Evolutionary conservation across 192 early-diverging fungal genomes (phyloP).

Genomic region (Podila minutissima): DNA sequence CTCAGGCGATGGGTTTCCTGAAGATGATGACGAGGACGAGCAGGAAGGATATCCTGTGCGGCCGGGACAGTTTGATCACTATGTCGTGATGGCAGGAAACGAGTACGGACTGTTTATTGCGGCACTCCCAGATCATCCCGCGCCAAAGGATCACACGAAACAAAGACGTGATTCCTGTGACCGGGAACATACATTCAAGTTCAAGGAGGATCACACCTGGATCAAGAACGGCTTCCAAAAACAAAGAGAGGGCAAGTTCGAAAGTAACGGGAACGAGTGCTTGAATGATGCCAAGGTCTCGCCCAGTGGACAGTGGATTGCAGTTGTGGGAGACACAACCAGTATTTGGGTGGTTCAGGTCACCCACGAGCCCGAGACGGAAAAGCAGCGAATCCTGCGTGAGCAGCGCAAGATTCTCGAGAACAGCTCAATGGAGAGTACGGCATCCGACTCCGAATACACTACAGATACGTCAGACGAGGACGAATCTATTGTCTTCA

Average conservation of each 20-base stretch:
- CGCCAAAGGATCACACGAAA: not conserved
- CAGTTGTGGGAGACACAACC: constrained; percentile 56
- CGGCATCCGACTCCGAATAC: constrained; percentile 14
- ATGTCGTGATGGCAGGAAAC: constrained; percentile 33
- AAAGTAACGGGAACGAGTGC: not conserved
- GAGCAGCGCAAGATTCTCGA: constrained; percentile 8
- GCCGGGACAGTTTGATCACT: constrained; percentile 45
- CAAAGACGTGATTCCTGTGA: not conserved
- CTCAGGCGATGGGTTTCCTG: not conserved
- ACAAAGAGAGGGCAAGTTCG: not conserved
- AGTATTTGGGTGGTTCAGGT: constrained; percentile 48
- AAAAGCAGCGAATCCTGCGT: constrained; percentile 17
- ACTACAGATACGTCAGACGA: constrained; percentile 13
- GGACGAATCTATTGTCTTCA: not conserved
- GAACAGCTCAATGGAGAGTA: not conserved
- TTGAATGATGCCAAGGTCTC: constrained; percentile 61
- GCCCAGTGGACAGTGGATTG: constrained; percentile 58
- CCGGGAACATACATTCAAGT: constrained; percentile 20
- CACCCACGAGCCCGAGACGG: constrained; percentile 28
- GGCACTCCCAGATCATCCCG: constrained; percentile 28
- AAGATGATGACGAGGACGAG: constrained; percentile 7
- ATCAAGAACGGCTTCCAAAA: constrained; percentile 31
- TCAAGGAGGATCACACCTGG: constrained; percentile 32
- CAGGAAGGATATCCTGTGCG: constrained; percentile 27
- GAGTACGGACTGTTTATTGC: constrained; percentile 26